Evolutionary conservation across 352 stramenopile species (phyloP), one percentile per base, ranked within the genome.

Genomic region (Hyaloperonospora arabidopsidis): DNA sequence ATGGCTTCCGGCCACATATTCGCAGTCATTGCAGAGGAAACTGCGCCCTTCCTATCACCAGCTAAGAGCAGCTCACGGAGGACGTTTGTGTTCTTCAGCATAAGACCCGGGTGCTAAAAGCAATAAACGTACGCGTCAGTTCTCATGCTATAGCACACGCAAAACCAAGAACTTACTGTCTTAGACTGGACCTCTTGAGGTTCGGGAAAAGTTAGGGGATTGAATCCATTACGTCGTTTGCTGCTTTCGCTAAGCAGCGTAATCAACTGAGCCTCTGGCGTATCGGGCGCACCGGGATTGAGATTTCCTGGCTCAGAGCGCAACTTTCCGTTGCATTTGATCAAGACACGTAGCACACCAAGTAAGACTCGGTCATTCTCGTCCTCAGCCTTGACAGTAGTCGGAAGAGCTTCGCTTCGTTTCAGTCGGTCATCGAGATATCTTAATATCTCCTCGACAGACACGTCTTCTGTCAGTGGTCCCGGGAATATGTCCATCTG

Each of bases 1-100:
- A 95, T 91, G 1, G 84, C 84, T 62, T 95, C 80, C 0, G 84
- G 76, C 84, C 84, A 95, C 77, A 95, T 87, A 34, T 93, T 76
- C 11, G 79, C 73, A 23, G 72, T 61, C 32, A 89, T 87, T n/a
- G 84, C 80, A n/a, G 76, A 54, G 48, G 86, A 81, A 22, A 93
- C 75, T 2, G 84, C 80, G 7, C 59, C 72, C 63, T 87, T 88
- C 5, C 84, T 77, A 41, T 95, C 82, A 23, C 84, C 84, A 38
- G 82, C 61, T 2, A 95, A 55, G 5, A 95, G 66, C 34, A 92
- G 52, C 18, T 92, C 77, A 1, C 84, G 82, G 19, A 95, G 68
- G 0, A 69, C 63, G 14, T 63, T 76, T 2, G 76, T 62, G 44
- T 84, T 76, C 28, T 84, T 74, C 23, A 61, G 34, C 11, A 64